Evolutionary conservation across 2,329 filamentous ascomycete genomes (phyloP), one percentile per base, ranked within the genome.

Genomic region (Aspergillaceae sp.): DNA sequence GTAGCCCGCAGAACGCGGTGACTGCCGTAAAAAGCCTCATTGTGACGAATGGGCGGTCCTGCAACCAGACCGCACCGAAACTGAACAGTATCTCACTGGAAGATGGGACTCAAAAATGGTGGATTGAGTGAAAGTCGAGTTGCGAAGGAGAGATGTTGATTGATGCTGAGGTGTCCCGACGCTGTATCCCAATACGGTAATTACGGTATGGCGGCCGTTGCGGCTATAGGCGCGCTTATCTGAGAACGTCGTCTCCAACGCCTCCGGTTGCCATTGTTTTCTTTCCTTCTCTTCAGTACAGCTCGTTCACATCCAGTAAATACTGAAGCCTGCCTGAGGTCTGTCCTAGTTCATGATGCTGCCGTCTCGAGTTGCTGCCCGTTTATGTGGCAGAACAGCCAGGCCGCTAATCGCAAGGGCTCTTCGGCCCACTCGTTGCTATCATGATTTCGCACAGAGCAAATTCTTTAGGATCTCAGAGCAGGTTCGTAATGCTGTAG

Each of bases 401-500:
- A 49, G 45, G 40, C 48, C 44, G 36, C 43, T 51, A 36, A 29
- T 30, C 30, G 38, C n/a, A 29, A 41, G 35, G 37, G 26, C 43
- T 40, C 41, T 44, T 40, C 50, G 41, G 30, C 47, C 51, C 26
- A 44, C 47, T 43, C 58, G 60, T 42, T 48, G 52, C 26, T 55
- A 60, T 47, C 62, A 65, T 51, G 56, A 51, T 19, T 55, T 66
- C 26, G 54, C 57, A 7, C 59, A 61, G 46, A 68, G 57, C 67
- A 66, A 67, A 61, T 67, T 88, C 49, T 76, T 94, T 47, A 77
- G 75, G 44, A 74, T 95, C 37, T 90, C 87, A 1, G 84, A 91
- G 43, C 91, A 97, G 67, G 84, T 98, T 8, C 73, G 76, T 44
- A 81, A 88, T 61, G 91, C 90, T 35, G 66, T 96, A 41, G 74